A percentile compares a stretch with the other conserved stretches of the same genome.
These are phyloP conservation scores for Aspergillus cejpii DNA, from an alignment of 2,329 filamentous ascomycete species.

Conservation along the genomic window DNA sequence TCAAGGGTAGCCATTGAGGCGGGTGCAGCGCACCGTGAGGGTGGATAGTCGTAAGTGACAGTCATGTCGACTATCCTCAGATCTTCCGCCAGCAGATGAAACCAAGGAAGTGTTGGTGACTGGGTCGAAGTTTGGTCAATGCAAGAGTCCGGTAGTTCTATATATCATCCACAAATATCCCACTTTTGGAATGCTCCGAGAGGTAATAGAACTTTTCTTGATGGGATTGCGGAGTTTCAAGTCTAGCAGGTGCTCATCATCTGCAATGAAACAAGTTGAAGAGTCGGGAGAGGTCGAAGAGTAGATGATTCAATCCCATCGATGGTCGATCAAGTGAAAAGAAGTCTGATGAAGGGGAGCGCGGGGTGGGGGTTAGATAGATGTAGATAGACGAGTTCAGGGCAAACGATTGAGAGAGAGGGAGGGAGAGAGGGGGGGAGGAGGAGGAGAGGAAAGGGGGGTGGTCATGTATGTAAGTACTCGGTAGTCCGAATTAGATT, in stretches of 20 bases:
- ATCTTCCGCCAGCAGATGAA: conserved; percentile 39
- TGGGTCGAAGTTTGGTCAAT: conserved; percentile 6
- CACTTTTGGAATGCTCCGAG: conserved; percentile 6
- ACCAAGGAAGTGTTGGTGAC: conserved; percentile 21
- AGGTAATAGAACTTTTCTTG: conserved; percentile 9
- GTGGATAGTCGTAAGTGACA: conserved; percentile 63
- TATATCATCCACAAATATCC: background rate
- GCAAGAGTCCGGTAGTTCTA: background rate
- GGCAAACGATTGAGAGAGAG: conserved; percentile 15
- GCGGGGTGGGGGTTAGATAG: conserved; percentile 6
- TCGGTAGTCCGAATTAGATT: background rate
- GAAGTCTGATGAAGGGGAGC: conserved; percentile 15
- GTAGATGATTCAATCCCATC: conserved; percentile 22
- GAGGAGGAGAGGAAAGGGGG: conserved; percentile 17
- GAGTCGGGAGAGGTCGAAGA: conserved; percentile 8
- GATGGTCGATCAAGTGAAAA: conserved; percentile 21
- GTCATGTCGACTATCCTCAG: conserved; percentile 57
- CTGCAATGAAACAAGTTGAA: conserved; percentile 16
- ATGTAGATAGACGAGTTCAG: conserved; percentile 3
- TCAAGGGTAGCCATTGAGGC: conserved; percentile 58
- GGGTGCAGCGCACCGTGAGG: conserved; percentile 53
- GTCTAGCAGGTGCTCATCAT: conserved; percentile 27
- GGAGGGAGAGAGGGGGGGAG: conserved; percentile 20
- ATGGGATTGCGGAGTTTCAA: conserved; percentile 18
- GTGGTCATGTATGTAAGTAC: conserved; percentile 22